Evolutionary conservation across 2,329 filamentous ascomycete species (phyloP), one percentile per base, ranked within the genome.

Genomic region (Fusarium algeriense): DNA sequence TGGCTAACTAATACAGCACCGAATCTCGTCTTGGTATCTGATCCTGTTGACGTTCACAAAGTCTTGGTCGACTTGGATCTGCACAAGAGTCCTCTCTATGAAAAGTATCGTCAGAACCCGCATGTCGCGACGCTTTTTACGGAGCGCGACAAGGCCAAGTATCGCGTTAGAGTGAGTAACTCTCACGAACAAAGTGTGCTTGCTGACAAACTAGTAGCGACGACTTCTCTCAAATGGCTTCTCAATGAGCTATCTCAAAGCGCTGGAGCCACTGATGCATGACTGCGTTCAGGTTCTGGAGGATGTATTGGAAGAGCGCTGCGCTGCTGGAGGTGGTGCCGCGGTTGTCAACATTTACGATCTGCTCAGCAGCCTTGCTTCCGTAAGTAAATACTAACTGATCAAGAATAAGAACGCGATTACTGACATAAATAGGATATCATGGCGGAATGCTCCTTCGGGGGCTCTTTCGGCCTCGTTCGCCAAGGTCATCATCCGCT

Each of bases 31-130:
- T 40, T 54, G 19, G 50, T 54, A 8, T 54, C 50, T 32, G 50
- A 54, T 12, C 50, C 50, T 23, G 35, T 54, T 7, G 30, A 28
- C 5, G 50, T 54, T 14, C 50, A 54, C 37, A 40, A 30, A 8
- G 38, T 54, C 26, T 28, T 54, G 23, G 50, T 54, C 13, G 35
- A 41, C 8, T 54, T 35, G 50, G 50, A 54, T 32, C 13, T 54
- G 26, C 50, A 41, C 19, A 54, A 54, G 26, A 54, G 50, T 23
- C 50, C 50, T 9, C 19, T 54, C 14, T 54, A 54, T 15, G 50
- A 54, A 13, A 54, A 54, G 37, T 54, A 54, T 41, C 37, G 50
- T 7, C 50, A 54, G 50, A 54, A 54, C 26, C 50, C 50, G 13
- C 50, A 54, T 14, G 37, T 54, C 26, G 50, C 50, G n/a, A 54